Conservation (phyloP, 768 basidiomycete genomes). For the Saitozyma podzolica region DNA sequence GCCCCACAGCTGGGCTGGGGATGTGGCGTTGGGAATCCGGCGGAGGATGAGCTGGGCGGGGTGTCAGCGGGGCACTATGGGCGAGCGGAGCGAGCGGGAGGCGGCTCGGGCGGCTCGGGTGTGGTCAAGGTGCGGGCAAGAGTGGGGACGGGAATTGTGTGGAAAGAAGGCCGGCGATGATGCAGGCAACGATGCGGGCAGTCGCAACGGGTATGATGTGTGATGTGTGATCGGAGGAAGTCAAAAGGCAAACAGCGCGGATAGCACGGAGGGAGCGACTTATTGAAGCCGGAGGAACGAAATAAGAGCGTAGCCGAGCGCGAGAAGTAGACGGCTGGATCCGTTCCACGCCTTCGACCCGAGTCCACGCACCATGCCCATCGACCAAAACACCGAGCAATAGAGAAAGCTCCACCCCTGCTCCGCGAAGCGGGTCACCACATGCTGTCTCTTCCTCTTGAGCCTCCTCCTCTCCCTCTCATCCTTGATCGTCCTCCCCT, state of each 20-base stretch:
- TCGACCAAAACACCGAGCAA: constrained; percentile 70
- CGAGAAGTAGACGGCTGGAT: no score
- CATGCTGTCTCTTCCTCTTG: constrained; percentile 65
- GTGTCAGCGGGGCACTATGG: neutral
- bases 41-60: constrained; percentile 71
- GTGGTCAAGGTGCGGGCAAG: neutral
- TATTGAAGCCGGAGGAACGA: neutral
- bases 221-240: neutral
- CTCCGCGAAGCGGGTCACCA: constrained; percentile 85
- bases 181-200: no score
- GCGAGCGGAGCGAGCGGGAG: neutral
- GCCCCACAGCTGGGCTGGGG: constrained; percentile 70
- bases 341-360: no score
- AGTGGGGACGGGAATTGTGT: neutral
- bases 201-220: no score
- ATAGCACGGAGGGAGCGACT: neutral
- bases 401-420: constrained; percentile 90
- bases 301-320: neutral
- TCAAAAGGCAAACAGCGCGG: neutral
- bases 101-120: neutral
- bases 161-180: neutral
- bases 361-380: constrained; percentile 70
- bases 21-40: constrained; percentile 65
- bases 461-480: constrained; percentile 64
- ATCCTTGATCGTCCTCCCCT: constrained; percentile 3